Evolutionary conservation across 129 eudicot species (phyloP), one percentile per base, ranked within the genome.

Genomic region (Oenanthe sinensis): DNA sequence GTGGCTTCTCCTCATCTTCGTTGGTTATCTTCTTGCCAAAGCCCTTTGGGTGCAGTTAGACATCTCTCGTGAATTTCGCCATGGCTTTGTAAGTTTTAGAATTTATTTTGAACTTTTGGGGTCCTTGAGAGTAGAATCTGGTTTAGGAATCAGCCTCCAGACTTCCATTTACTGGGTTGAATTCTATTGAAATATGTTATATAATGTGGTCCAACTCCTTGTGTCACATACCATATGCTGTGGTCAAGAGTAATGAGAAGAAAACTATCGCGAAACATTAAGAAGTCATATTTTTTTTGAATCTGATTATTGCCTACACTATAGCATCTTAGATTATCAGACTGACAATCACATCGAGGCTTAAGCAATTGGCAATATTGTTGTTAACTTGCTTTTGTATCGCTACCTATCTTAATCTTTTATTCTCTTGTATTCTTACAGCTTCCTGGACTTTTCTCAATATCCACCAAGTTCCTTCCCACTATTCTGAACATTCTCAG

Each of bases 1-100:
- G 72, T 96, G 88, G 85, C 80, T 96, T 85, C 86, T 86, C 10
- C 78, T 92, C 70, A 89, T 96, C 75, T 96, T 96, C 58, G 97
- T 90, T n/a, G 89, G 75, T 63, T 96, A 80, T 82, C 88, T 96
- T 48, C 93, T 96, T 63, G 73, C 72, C 11, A 96, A 96, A 88
- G 97, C 99, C 76, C 84, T 92, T 77, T 96, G 99, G 99, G 97
- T 96, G 81, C 99, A 96, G 79, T 85, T 96, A 77, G 97, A 96
- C 83, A 86, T 96, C 72, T 78, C 99, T 15, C 90, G 86, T 80
- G 97, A 92, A 90, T 92, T 96, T 79, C 95, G 89, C 30, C 79
- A 92, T 74, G 97, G 99, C 71, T 89, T 88, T 52, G 99, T 96
- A 79, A 92, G 99, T 90, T 71, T 13, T 36, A 49, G 36, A 15